phyloP scores from a whole-genome alignment of 2,329 filamentous ascomycete species.

The Penicillium sp. region DNA sequence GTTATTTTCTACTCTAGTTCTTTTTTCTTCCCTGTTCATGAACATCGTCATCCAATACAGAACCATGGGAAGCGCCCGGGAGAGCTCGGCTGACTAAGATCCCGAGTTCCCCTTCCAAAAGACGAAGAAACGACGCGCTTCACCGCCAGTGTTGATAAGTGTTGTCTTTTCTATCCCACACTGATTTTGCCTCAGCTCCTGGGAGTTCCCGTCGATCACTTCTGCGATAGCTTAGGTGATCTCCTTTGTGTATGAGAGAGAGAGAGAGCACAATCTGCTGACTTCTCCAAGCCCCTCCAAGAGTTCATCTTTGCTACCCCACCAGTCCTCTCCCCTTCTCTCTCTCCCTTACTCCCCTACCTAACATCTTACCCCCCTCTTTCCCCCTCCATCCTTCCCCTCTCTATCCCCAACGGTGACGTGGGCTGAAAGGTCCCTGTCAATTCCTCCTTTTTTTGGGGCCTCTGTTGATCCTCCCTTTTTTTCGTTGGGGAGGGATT shows the following conservation, averaged over 20 bases:
- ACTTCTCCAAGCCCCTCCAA: slow-evolving; percentile 4
- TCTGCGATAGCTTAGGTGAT: not conserved
- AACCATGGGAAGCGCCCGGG: not conserved
- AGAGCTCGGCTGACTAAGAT: slow-evolving; percentile 8
- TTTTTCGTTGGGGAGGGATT: slow-evolving; percentile 3
- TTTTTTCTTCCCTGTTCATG: not conserved
- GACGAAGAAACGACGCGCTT: slow-evolving; percentile 4
- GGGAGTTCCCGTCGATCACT: not conserved
- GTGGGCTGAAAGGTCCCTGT: slow-evolving; percentile 6
- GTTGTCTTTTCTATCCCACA: not conserved
- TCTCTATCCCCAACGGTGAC: slow-evolving; percentile 9
- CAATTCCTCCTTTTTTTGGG: slow-evolving; percentile 14
- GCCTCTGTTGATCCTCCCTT: slow-evolving; percentile 4
- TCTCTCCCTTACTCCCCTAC: slow-evolving; percentile 6
- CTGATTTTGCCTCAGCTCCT: not conserved
- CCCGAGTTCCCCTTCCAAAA: not conserved
- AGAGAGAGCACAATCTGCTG: not conserved
- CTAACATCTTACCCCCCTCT: slow-evolving; percentile 19
- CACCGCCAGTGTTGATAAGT: slow-evolving; percentile 8
- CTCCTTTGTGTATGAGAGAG: not conserved
- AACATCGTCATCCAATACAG: not conserved
- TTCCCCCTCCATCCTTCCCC: not conserved
- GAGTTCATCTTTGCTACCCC: slow-evolving; percentile 5
- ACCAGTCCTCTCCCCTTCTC: slow-evolving; percentile 6
- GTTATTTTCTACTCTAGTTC: not conserved